These are phyloP conservation scores for Sphagnum tenellum DNA, from an alignment of 225 moss, liverwort and hornwort genomes.

Conservation along the genomic window DNA sequence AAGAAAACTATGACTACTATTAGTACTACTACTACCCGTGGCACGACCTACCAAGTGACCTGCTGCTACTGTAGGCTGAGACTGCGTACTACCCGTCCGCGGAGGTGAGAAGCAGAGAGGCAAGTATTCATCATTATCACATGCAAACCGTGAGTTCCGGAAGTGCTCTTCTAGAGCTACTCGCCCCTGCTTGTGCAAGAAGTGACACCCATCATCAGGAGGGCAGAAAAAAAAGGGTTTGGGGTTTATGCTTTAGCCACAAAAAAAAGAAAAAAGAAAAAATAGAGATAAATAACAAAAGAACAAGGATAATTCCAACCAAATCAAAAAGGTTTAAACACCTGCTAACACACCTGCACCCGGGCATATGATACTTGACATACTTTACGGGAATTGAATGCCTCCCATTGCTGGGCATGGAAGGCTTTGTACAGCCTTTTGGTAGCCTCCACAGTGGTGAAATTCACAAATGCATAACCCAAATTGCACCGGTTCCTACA, in stretches of 20 bases:
- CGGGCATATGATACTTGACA: constrained; percentile 94
- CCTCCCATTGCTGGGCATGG: constrained; percentile 87
- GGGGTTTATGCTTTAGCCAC: no score
- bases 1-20: constrained; percentile 4
- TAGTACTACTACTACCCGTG: constrained; percentile 7
- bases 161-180: constrained; percentile 80
- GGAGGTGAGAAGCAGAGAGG: constrained; percentile 80
- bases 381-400: constrained; percentile 93
- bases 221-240: not conserved
- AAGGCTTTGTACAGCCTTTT: constrained; percentile 68
- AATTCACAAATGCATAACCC: constrained; percentile 98
- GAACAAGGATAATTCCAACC: no score
- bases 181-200: constrained; percentile 49
- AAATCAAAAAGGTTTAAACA: no score
- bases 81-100: constrained; percentile 56
- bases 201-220: no score
- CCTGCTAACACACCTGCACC: constrained; percentile 54
- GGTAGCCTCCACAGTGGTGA: constrained; percentile 73
- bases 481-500: constrained; percentile 91
- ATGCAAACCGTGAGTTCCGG: constrained; percentile 91
- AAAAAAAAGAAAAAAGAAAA: no score
- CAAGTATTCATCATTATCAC: constrained; percentile 87
- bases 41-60: constrained; percentile 65
- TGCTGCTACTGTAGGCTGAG: constrained; percentile 72
- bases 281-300: no score